Evolutionary conservation across 805 yeast species (phyloP).

Genomic region (Myxozyma kluyveri): DNA sequence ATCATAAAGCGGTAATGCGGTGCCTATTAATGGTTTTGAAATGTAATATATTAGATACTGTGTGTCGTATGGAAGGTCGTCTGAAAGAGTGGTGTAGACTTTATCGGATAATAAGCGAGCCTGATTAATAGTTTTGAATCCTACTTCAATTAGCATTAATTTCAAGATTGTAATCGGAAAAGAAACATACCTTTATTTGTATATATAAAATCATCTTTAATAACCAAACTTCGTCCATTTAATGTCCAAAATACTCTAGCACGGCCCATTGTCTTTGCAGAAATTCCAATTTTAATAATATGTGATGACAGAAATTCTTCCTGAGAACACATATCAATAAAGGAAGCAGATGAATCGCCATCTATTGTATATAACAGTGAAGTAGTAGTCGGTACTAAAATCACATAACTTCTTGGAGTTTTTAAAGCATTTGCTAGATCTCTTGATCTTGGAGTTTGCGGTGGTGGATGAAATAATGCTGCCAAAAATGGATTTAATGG

Average conservation of each 20-base stretch:
- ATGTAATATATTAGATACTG: conserved; percentile 24
- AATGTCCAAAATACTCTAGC: conserved; percentile 53
- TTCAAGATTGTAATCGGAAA: conserved; percentile 10
- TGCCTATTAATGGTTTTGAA: conserved; percentile 28
- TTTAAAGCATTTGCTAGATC: conserved; percentile 23
- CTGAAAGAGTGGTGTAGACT: conserved; percentile 50
- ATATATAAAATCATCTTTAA: conserved; percentile 54
- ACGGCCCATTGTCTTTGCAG: conserved; percentile 31
- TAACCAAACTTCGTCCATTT: conserved; percentile 53
- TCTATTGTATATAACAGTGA: conserved; percentile 44
- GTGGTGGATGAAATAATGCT: conserved; percentile 25
- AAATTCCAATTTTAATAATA: conserved; percentile 44
- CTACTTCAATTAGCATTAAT: not conserved
- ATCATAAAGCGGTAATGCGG: conserved; percentile 22
- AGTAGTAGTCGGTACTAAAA: conserved; percentile 60
- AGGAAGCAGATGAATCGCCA: conserved; percentile 38
- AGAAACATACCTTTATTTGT: conserved; percentile 54
- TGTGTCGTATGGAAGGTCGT: conserved; percentile 18
- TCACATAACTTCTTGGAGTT: conserved; percentile 50
- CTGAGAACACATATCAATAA: conserved; percentile 53
- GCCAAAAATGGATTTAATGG: conserved; percentile 30
- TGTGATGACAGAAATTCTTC: conserved; percentile 64
- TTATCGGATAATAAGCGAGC: conserved; percentile 54
- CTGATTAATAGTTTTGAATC: conserved; percentile 40
- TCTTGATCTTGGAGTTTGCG: conserved; percentile 20